Evolutionary conservation across 208 protist species (phyloP).

Genomic region (Leishmania guyanensis): DNA sequence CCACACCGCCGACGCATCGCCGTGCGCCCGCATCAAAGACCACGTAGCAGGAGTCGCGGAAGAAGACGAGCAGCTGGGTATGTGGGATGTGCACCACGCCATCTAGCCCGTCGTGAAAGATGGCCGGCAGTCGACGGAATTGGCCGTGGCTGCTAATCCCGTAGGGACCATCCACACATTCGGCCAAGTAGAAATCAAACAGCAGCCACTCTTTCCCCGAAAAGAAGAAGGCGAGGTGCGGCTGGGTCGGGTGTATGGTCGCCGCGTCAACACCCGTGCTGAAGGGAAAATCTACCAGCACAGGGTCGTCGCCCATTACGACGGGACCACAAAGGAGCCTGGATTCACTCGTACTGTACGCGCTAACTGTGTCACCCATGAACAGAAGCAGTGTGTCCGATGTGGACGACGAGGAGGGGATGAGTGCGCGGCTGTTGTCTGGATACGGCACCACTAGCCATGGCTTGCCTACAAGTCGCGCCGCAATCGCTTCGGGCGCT

Average conservation of each 20-base stretch:
- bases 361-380: conserved; percentile 26
- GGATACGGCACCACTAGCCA: conserved; percentile 26
- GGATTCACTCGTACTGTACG: conserved; percentile 27
- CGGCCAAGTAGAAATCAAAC: conserved; percentile 44
- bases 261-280: conserved; percentile 38
- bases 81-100: conserved; percentile 20
- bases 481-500: neutral
- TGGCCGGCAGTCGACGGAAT: conserved; percentile 30
- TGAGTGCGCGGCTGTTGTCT: too few species aligned
- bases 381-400: conserved; percentile 26
- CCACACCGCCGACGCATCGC: conserved; percentile 27
- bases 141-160: conserved; percentile 15
- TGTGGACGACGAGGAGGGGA: neutral
- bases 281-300: conserved; percentile 48
- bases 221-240: conserved; percentile 64
- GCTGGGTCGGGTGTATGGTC: conserved; percentile 43
- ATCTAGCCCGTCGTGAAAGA: conserved; percentile 27
- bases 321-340: conserved; percentile 42
- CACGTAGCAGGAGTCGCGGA: conserved; percentile 27
- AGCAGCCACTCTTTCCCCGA: conserved; percentile 54
- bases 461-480: conserved; percentile 19
- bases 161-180: conserved; percentile 30
- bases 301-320: conserved; percentile 19
- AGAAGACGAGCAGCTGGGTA: conserved; percentile 26
- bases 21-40: conserved; percentile 21